These are phyloP conservation scores for Psidium friedrichsthalianum DNA, from an alignment of 345 rosid species.

Conservation along the genomic window DNA sequence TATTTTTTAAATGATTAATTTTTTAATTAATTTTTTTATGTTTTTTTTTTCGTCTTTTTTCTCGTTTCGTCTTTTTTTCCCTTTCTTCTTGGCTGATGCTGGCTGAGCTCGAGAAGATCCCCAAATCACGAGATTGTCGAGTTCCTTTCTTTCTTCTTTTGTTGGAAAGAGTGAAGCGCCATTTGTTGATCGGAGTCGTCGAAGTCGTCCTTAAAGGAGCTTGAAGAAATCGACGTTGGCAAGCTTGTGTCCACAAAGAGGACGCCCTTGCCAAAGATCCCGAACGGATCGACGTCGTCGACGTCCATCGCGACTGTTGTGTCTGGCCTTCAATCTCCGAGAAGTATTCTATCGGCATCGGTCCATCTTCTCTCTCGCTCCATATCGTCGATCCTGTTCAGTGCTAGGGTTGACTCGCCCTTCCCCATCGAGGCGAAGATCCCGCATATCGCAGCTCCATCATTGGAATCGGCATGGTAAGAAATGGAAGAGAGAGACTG, in stretches of 20 bases:
- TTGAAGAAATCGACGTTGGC: conserved; percentile 92
- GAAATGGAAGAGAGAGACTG: no score
- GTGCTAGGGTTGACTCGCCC: background rate
- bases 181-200: conserved; percentile 80
- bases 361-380: conserved; percentile 27
- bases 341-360: conserved; percentile 60
- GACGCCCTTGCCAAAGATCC: conserved; percentile 56
- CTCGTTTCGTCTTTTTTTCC: no score
- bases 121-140: background rate
- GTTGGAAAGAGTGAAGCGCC: background rate
- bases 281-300: conserved; percentile 71
- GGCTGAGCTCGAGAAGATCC: no score
- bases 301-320: conserved; percentile 82
- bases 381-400: background rate
- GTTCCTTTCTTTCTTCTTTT: background rate
- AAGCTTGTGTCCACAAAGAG: conserved; percentile 54
- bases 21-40: no score
- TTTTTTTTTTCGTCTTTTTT: no score
- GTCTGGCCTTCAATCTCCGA: conserved; percentile 65
- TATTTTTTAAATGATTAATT: no score
- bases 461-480: no score
- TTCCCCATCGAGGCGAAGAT: no score
- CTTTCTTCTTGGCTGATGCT: no score
- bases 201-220: conserved; percentile 74
- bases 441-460: no score